Evolutionary conservation across 2,329 filamentous ascomycete genomes (phyloP).

Genomic region (Trichoderma harzianum): DNA sequence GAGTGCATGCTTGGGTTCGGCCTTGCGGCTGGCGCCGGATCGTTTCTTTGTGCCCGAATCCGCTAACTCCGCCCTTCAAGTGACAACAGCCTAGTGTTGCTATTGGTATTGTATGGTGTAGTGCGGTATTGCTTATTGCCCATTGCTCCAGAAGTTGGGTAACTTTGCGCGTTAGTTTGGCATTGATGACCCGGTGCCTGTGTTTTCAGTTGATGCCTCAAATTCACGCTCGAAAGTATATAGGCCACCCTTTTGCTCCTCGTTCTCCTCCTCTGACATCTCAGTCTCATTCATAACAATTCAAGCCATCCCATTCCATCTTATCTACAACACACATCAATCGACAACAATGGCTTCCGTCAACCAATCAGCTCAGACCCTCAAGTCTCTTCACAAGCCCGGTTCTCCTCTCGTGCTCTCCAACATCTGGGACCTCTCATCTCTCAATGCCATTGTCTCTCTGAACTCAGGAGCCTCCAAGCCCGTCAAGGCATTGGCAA

Average conservation of each 20-base stretch:
- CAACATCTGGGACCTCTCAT: conserved; percentile 54
- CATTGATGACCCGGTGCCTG: background rate
- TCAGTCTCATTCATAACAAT: background rate
- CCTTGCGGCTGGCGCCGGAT: background rate
- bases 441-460: conserved; percentile 43
- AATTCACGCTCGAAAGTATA: background rate
- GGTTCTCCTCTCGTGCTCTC: conserved; percentile 50
- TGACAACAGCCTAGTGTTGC: background rate
- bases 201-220: background rate
- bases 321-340: background rate
- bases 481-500: conserved; percentile 45
- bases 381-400: conserved; percentile 47
- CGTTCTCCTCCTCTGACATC: background rate
- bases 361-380: conserved; percentile 34
- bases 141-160: background rate
- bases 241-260: background rate
- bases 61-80: background rate
- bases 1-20: background rate
- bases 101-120: background rate
- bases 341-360: conserved; percentile 15
- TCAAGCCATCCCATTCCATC: background rate
- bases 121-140: background rate
- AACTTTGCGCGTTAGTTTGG: background rate
- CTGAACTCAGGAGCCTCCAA: conserved; percentile 35
- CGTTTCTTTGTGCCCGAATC: background rate